These are phyloP conservation scores for Neoarthrinium moseri DNA, from an alignment of 2,329 filamentous ascomycete species.

Conservation along the genomic window DNA sequence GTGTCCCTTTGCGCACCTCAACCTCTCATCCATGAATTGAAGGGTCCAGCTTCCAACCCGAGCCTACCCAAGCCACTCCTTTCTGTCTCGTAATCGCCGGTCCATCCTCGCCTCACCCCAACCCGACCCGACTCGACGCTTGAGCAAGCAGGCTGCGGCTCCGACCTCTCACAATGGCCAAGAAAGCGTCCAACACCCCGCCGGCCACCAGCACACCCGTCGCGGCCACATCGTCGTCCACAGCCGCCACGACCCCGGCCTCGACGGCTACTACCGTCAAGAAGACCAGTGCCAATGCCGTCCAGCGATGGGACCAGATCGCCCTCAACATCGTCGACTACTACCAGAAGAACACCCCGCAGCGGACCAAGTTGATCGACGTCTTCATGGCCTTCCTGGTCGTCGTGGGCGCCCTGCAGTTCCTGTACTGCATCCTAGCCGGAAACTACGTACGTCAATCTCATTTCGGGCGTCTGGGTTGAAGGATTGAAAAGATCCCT, in stretches of 20 bases:
- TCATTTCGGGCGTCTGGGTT: too few relatives aligned
- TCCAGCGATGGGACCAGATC: constrained; percentile 55
- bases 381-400: constrained; percentile 87
- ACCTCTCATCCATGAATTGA: background rate
- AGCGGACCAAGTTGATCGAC: constrained; percentile 90
- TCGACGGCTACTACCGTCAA: constrained; percentile 17
- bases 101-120: background rate
- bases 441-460: constrained; percentile 82
- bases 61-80: too few relatives aligned
- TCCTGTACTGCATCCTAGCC: constrained; percentile 85
- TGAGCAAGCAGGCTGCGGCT: background rate
- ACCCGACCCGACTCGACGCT: background rate
- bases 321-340: constrained; percentile 69
- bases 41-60: constrained; percentile 23
- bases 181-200: constrained; percentile 11
- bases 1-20: constrained; percentile 8
- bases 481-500: too few relatives aligned
- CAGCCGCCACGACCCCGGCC: constrained; percentile 12
- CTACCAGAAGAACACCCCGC: constrained; percentile 79
- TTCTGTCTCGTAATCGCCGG: too few relatives aligned
- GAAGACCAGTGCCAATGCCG: constrained; percentile 9
- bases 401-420: constrained; percentile 84
- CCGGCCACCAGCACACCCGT: constrained; percentile 13
- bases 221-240: constrained; percentile 15
- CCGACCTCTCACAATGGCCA: constrained; percentile 1